Percentiles rank a stretch among this genome's conserved stretches.
These are phyloP conservation scores for Alternaria gaisen DNA, from an alignment of 2,329 filamentous ascomycete genomes.

Conservation along the genomic window DNA sequence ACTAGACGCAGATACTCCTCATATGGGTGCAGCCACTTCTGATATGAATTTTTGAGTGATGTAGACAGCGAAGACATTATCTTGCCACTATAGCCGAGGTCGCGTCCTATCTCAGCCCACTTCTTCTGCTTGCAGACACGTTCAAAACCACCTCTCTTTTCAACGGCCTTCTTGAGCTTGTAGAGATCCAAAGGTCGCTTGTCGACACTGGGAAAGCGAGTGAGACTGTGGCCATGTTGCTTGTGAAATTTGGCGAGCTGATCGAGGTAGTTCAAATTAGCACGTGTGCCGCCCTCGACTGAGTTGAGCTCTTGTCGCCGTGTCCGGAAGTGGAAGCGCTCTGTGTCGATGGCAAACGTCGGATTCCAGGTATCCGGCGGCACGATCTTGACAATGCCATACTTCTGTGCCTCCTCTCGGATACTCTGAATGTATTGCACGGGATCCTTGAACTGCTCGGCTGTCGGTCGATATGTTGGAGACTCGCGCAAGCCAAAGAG, in stretches of 20 bases:
- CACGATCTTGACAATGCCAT: constrained; percentile 94
- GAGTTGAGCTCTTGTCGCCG: constrained; percentile 97
- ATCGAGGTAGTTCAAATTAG: constrained; percentile 95
- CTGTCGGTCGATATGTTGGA: constrained; percentile 87
- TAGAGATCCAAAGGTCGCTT: constrained; percentile 97
- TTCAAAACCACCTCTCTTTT: constrained; percentile 92
- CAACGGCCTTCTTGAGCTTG: constrained; percentile 95
- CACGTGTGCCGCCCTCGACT: constrained; percentile 95
- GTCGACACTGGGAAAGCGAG: constrained; percentile 94
- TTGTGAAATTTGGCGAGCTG: constrained; percentile 96
- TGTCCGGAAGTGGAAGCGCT: constrained; percentile 97
- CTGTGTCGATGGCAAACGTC: constrained; percentile 93
- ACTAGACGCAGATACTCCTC: constrained; percentile 91
- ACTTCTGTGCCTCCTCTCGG: constrained; percentile 81
- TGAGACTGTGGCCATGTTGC: constrained; percentile 92
- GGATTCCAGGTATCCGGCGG: constrained; percentile 95
- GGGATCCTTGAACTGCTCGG: constrained; percentile 94
- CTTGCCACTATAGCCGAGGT: constrained; percentile 97
- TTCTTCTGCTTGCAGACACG: constrained; percentile 98
- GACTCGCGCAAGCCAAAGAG: constrained; percentile 89
- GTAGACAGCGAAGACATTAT: constrained; percentile 99
- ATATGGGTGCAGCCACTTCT: constrained; percentile 95
- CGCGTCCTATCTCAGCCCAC: constrained; percentile 97
- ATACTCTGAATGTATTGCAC: constrained; percentile 95
- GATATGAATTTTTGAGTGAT: constrained; percentile 96